A percentile compares a stretch with the other conserved stretches of the same genome.
Evolutionary conservation across 208 protist species (phyloP).

Genomic region (Wallacemonas sp.): DNA sequence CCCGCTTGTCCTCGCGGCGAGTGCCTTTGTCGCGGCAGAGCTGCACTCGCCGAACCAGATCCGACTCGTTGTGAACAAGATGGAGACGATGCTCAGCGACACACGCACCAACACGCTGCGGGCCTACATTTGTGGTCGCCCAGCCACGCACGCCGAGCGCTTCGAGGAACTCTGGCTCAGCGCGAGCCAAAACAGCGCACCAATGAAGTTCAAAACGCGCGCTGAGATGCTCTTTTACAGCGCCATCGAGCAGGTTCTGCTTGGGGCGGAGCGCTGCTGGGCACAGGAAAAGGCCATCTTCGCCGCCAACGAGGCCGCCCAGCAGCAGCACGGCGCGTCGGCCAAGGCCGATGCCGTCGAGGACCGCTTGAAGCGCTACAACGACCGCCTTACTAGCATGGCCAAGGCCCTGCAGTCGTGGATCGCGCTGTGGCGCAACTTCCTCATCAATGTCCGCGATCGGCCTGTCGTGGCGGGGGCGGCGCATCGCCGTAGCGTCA

Average conservation of each 20-base stretch:
- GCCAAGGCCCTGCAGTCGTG: constrained; percentile 43
- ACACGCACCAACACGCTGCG: constrained; percentile 49
- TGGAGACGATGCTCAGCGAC: constrained; percentile 60
- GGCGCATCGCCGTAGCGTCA: constrained; percentile 26
- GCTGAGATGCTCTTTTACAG: constrained; percentile 76
- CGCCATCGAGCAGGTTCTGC: constrained; percentile 56
- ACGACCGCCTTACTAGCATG: constrained; percentile 16
- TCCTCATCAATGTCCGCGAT: constrained; percentile 50
- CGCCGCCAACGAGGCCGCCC: neutral
- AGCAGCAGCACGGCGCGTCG: constrained; percentile 8
- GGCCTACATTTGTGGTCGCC: constrained; percentile 42
- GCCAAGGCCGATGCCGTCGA: neutral
- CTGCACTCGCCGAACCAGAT: constrained; percentile 26
- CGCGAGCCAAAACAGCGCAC: constrained; percentile 20
- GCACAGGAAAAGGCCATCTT: constrained; percentile 17
- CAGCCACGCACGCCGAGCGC: constrained; percentile 64
- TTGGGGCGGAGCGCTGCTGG: constrained; percentile 63
- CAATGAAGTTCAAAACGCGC: constrained; percentile 75
- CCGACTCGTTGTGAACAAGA: constrained; percentile 49
- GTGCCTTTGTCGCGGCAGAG: constrained; percentile 14
- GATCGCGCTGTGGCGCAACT: constrained; percentile 52
- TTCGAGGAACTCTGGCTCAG: constrained; percentile 81
- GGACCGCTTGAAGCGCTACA: neutral
- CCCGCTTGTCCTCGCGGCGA: constrained; percentile 25
- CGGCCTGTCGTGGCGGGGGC: constrained; percentile 18